These are phyloP conservation scores for Diaporthe australafricana DNA, from an alignment of 2,329 filamentous ascomycete species.

Conservation along the genomic window DNA sequence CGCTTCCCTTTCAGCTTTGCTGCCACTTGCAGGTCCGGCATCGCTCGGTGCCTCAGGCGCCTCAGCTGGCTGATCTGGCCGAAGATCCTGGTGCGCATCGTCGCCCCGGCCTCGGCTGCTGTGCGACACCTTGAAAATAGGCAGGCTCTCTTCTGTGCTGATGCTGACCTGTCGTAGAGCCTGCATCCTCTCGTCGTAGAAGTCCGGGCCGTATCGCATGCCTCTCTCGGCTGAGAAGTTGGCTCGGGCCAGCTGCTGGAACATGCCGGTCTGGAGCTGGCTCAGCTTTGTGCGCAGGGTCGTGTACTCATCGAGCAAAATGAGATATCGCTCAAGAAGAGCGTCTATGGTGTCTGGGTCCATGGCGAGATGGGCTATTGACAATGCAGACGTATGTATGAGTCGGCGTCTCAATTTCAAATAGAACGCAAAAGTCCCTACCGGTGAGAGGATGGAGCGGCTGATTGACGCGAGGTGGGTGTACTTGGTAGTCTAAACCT, in stretches of 20 bases:
- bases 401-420: neutral
- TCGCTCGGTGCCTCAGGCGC: conserved; percentile 25
- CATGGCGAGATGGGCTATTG: conserved; percentile 41
- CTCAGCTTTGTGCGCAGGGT: conserved; percentile 66
- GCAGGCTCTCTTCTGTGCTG: conserved; percentile 34
- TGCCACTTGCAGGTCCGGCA: conserved; percentile 8
- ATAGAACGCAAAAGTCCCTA: neutral
- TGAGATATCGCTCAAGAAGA: conserved; percentile 74
- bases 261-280: conserved; percentile 65
- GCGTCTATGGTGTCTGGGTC: conserved; percentile 63
- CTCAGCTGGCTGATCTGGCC: neutral
- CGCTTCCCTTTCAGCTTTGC: conserved; percentile 34
- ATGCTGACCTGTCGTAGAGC: conserved; percentile 61
- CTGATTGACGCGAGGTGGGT: neutral
- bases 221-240: conserved; percentile 77
- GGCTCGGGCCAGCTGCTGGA: conserved; percentile 75
- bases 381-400: neutral
- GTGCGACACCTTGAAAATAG: conserved; percentile 41
- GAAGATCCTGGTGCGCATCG: neutral
- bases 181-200: conserved; percentile 81
- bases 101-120: neutral
- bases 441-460: conserved; percentile 2
- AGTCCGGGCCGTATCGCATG: conserved; percentile 74
- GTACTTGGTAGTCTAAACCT: neutral
- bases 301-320: conserved; percentile 75